phyloP scores from a whole-genome alignment of 106 monocot genomes.

The Allium fistulosum region DNA sequence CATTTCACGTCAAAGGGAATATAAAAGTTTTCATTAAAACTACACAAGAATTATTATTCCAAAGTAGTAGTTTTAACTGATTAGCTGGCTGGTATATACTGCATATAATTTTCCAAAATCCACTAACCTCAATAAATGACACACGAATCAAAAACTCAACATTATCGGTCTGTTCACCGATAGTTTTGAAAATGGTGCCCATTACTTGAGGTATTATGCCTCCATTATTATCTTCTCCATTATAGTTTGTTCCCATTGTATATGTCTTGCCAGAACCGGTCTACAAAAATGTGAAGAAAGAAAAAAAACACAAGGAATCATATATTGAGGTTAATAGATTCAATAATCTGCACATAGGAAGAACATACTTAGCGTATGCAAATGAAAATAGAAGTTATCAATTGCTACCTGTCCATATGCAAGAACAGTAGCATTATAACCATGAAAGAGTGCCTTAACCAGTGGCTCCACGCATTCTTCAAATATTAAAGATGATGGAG shows the following conservation, averaged over 20 bases:
- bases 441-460: constrained; percentile 74
- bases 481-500: constrained; percentile 45
- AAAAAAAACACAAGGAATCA: not conserved
- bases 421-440: constrained; percentile 93
- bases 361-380: no score
- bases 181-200: constrained; percentile 66
- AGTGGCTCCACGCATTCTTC: constrained; percentile 74
- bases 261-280: constrained; percentile 99
- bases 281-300: constrained; percentile 16
- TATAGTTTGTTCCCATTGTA: constrained; percentile 96
- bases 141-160: constrained; percentile 82
- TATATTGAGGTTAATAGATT: not conserved
- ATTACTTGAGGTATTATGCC: constrained; percentile 90
- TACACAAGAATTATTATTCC: no score
- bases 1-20: no score
- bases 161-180: constrained; percentile 28
- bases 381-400: constrained; percentile 1
- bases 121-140: constrained; percentile 86
- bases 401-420: constrained; percentile 90
- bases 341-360: no score
- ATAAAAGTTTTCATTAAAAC: no score
- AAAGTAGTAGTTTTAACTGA: no score
- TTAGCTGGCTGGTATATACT: no score
- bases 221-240: constrained; percentile 30
- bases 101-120: no score